phyloP scores from a whole-genome alignment of 495 filamentous ascomycete genomes.

The Chaetomidium leptoderma region DNA sequence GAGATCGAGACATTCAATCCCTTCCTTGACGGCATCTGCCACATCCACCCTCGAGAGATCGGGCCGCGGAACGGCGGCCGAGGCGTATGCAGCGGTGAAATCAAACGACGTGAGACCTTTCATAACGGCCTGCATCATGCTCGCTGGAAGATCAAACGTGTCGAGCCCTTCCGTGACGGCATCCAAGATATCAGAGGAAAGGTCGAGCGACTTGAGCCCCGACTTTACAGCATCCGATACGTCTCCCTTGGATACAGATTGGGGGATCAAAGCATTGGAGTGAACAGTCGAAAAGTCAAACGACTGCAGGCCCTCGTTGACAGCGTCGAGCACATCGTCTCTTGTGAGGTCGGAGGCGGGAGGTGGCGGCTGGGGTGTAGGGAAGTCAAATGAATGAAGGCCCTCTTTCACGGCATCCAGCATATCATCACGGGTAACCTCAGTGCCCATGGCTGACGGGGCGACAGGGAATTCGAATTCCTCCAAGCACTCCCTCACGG shows the following conservation, averaged over 20 bases:
- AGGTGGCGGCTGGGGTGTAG: conserved; percentile 25
- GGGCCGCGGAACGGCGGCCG: conserved; percentile 24
- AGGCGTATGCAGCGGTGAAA: conserved; percentile 19
- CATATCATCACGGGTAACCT: conserved; percentile 51
- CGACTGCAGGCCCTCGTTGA: conserved; percentile 39
- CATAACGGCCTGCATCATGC: conserved; percentile 20
- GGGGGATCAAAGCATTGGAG: conserved; percentile 26
- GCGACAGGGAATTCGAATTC: conserved; percentile 62
- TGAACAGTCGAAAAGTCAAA: conserved; percentile 37
- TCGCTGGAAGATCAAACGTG: conserved; percentile 14
- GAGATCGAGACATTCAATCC: conserved; percentile 26
- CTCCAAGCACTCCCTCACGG: conserved; percentile 72
- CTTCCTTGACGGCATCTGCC: conserved; percentile 30
- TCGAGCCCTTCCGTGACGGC: conserved; percentile 28
- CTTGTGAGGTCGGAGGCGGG: conserved; percentile 24
- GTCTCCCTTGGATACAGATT: conserved; percentile 25
- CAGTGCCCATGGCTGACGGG: conserved; percentile 39
- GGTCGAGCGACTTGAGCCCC: conserved; percentile 25
- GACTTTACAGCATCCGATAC: conserved; percentile 30
- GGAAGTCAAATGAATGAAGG: conserved; percentile 43
- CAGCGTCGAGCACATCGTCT: conserved; percentile 43
- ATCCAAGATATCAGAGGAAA: conserved; percentile 26
- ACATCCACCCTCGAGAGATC: conserved; percentile 29
- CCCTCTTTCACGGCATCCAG: conserved; percentile 53
- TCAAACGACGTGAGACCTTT: conserved; percentile 24